Conservation (phyloP, 805 yeast genomes). For the Tetrapisispora phaffii region DNA sequence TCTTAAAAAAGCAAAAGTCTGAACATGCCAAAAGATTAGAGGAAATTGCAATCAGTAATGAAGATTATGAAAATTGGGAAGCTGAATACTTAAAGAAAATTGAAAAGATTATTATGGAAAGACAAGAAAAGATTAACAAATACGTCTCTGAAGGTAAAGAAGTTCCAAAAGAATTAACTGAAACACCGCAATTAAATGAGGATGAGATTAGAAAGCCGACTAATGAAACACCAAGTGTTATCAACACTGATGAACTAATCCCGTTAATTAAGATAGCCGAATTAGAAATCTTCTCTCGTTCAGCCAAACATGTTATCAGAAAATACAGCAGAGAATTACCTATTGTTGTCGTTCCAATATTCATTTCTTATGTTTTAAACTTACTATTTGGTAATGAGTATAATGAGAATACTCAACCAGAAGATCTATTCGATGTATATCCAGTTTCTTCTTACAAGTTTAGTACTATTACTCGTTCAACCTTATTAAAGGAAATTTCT, state of each 20-base stretch:
- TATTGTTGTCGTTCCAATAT: slow-evolving; percentile 42
- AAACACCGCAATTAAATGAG: slow-evolving; percentile 27
- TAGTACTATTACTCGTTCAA: slow-evolving; percentile 36
- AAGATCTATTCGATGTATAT: slow-evolving; percentile 39
- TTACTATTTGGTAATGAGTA: slow-evolving; percentile 48
- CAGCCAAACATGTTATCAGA: slow-evolving; percentile 66
- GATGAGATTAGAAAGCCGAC: slow-evolving; percentile 28
- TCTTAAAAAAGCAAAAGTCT: slow-evolving; percentile 15
- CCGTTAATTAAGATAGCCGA: slow-evolving; percentile 40
- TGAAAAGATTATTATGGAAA: slow-evolving; percentile 27
- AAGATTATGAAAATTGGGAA: slow-evolving; percentile 30
- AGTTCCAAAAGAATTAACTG: slow-evolving; percentile 28
- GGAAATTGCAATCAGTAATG: slow-evolving; percentile 20
- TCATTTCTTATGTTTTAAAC: slow-evolving; percentile 65
- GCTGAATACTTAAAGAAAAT: slow-evolving; percentile 22
- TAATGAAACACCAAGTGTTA: slow-evolving; percentile 27
- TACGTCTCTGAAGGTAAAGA: slow-evolving; percentile 28
- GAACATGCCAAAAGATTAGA: slow-evolving; percentile 19
- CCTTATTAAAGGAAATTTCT: slow-evolving; percentile 37
- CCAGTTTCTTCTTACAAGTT: slow-evolving; percentile 34
- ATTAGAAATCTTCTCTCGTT: slow-evolving; percentile 69
- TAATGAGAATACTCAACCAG: slow-evolving; percentile 33
- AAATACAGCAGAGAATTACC: slow-evolving; percentile 39
- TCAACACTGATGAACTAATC: slow-evolving; percentile 31
- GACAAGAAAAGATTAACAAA: slow-evolving; percentile 29